Conservation (phyloP, 176 grass and related monocot species). For the Oryza australiensis region DNA sequence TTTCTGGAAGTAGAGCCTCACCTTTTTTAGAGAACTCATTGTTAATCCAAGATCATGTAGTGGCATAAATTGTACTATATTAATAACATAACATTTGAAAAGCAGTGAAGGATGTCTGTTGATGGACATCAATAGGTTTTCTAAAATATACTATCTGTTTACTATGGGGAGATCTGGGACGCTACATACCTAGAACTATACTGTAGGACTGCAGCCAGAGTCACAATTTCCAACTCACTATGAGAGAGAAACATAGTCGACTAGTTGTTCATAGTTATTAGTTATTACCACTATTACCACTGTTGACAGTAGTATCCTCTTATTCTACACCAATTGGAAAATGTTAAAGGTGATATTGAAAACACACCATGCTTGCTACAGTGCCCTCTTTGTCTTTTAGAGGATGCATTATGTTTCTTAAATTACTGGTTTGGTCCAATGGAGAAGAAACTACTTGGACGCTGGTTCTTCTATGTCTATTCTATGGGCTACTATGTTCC, state of each 20-base stretch:
- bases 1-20: not conserved
- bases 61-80: not conserved
- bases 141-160: too few relatives aligned
- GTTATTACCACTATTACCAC: not conserved
- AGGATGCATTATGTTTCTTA: not conserved
- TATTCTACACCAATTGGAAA: not conserved
- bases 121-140: too few relatives aligned
- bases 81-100: not conserved
- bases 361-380: slow-evolving; percentile 10
- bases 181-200: not conserved
- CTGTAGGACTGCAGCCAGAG: slow-evolving; percentile 8
- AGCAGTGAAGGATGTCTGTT: not conserved
- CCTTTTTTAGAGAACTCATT: not conserved
- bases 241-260: not conserved
- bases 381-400: not conserved
- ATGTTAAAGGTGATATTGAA: not conserved
- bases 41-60: not conserved
- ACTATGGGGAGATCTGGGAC: too few relatives aligned
- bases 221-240: not conserved
- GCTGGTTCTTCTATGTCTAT: not conserved
- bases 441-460: not conserved
- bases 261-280: not conserved
- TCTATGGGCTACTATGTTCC: slow-evolving; percentile 6
- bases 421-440: slow-evolving; percentile 5
- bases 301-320: not conserved